Base-by-base conservation (phyloP, 805 yeast genomes). In the Cyberlindnera subsufficiens region DNA sequence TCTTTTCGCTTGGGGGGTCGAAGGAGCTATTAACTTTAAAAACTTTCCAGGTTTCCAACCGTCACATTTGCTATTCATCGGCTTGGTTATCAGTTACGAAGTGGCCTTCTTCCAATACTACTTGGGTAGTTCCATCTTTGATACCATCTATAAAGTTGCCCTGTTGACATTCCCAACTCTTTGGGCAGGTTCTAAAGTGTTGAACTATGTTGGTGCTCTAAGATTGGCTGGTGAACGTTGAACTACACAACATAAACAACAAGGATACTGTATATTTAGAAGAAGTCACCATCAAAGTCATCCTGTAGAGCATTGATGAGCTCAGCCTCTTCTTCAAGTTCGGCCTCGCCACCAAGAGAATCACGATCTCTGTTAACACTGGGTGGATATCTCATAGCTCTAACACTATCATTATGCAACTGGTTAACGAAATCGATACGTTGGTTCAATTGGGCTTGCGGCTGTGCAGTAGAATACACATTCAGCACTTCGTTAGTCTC, bases 341-440 rank as follows among this genome's bases (percentile, higher is more conserved):
- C 51, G 18, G 44, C 53, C 25, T 50, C 56, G 3, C 51, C 49
- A 3, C 49, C 38, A 14, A 47, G 37, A 3, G 49, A 46, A 37
- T 46, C 49, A 3, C 46, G 50, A 8, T 37, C 41, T 43, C 54
- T 54, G 44, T 54, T 58, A 17, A 47, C 49, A 45, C 60, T 58
- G 38, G 61, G 61, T 7, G 96, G 96, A 65, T 87, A 93, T 56
- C 97, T 78, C 97, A 93, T 88, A 8, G 96, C 88, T 67, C 87
- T 86, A 45, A 91, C 95, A 63, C 87, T 79, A 56, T 91, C 97
- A 54, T 89, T 88, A 67, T 91, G 95, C 52, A 91, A 74, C 37
- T 83, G 76, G 67, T 88, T 84, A 59, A 96, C 91, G 65, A 93
- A 95, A 55, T 80, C 79, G 64, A 93, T 91, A 72, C 99, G 84